Percentiles rank a stretch among this genome's conserved stretches.
Conservation (phyloP, 1,284 basidiomycete genomes). For the Tilletia walkeri region DNA sequence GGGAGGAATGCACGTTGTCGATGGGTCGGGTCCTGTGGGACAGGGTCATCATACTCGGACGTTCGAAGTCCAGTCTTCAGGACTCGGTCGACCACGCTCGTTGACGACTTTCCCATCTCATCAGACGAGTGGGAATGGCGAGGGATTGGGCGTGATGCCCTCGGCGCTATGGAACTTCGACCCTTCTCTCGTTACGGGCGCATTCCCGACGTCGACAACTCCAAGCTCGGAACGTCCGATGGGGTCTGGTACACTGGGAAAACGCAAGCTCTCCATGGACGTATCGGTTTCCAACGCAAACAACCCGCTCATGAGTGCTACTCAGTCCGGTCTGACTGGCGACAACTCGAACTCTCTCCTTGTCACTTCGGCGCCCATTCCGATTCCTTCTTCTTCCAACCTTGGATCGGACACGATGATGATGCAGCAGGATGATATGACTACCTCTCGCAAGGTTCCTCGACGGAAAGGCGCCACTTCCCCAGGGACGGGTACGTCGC, state of each 20-base stretch:
- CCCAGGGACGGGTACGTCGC: not conserved
- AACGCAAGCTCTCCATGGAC: slow-evolving; percentile 2
- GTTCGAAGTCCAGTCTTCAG: not conserved
- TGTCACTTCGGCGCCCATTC: not conserved
- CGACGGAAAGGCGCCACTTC: not conserved
- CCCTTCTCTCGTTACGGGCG: not conserved
- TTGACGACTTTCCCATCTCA: not conserved
- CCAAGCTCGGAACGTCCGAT: not conserved
- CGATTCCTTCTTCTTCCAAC: not conserved
- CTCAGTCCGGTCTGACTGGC: too few relatives aligned
- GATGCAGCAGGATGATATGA: not conserved
- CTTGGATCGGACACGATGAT: not conserved
- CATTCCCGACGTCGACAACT: not conserved
- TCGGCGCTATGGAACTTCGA: not conserved
- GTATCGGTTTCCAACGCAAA: not conserved
- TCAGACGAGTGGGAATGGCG: not conserved
- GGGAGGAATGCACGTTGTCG: too few relatives aligned
- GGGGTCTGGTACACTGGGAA: not conserved
- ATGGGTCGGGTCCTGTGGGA: not conserved
- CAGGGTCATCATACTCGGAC: not conserved
- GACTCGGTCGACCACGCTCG: not conserved
- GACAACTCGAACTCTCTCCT: too few relatives aligned
- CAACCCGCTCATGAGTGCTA: not conserved
- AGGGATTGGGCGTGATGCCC: not conserved
- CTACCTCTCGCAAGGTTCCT: not conserved